phyloP scores from a whole-genome alignment of 2,329 filamentous ascomycete genomes.

The Colletotrichum sp. region DNA sequence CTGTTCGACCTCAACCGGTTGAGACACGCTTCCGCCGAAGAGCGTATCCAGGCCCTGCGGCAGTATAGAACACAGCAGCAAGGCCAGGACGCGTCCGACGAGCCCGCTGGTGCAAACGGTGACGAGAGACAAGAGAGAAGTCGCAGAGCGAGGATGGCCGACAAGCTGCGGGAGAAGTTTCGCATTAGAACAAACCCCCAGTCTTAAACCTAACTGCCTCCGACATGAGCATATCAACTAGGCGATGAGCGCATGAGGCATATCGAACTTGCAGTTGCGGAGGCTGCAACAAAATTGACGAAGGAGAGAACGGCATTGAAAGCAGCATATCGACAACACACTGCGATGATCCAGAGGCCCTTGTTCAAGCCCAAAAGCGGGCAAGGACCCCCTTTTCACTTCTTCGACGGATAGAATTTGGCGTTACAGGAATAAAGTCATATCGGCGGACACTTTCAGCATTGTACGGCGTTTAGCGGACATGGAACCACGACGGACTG shows the following conservation, averaged over 20 bases:
- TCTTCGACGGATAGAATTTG: neutral
- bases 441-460: neutral
- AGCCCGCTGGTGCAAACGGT: slow-evolving; percentile 15
- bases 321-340: neutral
- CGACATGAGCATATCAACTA: neutral
- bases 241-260: neutral
- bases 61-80: slow-evolving; percentile 50
- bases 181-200: slow-evolving; percentile 55
- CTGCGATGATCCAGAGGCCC: neutral
- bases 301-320: neutral
- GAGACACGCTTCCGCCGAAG: slow-evolving; percentile 63
- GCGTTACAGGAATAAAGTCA: slow-evolving; percentile 4
- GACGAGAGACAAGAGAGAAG: slow-evolving; percentile 36
- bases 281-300: neutral
- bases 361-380: neutral
- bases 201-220: neutral
- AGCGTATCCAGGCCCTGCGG: slow-evolving; percentile 65
- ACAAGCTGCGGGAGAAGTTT: slow-evolving; percentile 58
- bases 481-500: neutral
- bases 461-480: slow-evolving; percentile 23
- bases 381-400: neutral
- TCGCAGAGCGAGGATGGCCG: slow-evolving; percentile 49
- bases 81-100: neutral
- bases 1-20: slow-evolving; percentile 62
- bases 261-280: neutral